phyloP scores from a whole-genome alignment of 176 grass and related monocot genomes.

The Avena sativa region DNA sequence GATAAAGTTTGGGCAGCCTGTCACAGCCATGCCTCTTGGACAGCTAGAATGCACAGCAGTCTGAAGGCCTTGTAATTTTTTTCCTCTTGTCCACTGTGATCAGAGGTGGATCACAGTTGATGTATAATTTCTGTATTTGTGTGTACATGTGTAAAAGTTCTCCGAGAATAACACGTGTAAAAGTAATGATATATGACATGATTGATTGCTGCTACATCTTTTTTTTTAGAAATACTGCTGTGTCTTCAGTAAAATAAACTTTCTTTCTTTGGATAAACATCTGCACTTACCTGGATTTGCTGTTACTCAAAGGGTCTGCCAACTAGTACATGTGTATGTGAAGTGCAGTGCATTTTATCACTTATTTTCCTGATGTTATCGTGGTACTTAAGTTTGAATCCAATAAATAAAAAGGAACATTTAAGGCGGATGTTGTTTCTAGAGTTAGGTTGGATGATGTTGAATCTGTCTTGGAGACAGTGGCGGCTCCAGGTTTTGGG shows the following conservation, averaged over 20 bases:
- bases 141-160: conserved; percentile 44
- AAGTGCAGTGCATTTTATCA: background rate
- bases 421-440: background rate
- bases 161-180: conserved; percentile 4
- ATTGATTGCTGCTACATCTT: background rate
- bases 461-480: background rate
- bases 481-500: too few relatives aligned
- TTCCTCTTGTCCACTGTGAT: conserved; percentile 25
- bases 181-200: conserved; percentile 3
- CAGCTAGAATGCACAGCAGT: conserved; percentile 26
- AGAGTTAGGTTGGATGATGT: background rate
- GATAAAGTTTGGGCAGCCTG: conserved; percentile 29
- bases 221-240: background rate
- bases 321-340: background rate
- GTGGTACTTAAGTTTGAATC: background rate
- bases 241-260: conserved; percentile 11
- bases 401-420: background rate
- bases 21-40: conserved; percentile 37
- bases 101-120: conserved; percentile 11
- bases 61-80: conserved; percentile 24
- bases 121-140: conserved; percentile 50
- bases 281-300: background rate
- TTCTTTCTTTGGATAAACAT: background rate
- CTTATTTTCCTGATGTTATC: background rate
- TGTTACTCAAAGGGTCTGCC: background rate